A percentile compares a stretch with the other conserved stretches of the same genome.
Conservation (phyloP, 371 early-diverging fungal genomes). For the Sporodiniella umbellata region DNA sequence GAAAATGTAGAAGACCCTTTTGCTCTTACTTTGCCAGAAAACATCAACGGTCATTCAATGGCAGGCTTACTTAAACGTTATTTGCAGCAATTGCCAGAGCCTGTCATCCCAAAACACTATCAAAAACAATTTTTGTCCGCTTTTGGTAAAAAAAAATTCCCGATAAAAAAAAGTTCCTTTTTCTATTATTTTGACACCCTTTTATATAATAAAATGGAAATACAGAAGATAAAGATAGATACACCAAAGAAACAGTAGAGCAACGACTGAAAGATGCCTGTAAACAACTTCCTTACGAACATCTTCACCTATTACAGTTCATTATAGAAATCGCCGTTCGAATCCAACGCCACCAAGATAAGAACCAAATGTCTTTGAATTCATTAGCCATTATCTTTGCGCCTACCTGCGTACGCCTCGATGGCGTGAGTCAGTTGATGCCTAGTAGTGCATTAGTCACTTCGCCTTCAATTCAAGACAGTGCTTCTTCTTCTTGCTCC, state of each 20-base stretch:
- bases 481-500: slow-evolving; percentile 4
- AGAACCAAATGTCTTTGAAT: slow-evolving; percentile 32
- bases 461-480: too few species aligned
- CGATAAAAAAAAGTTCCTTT: too few species aligned
- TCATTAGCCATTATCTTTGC: slow-evolving; percentile 36
- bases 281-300: slow-evolving; percentile 16
- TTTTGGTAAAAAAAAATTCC: slow-evolving; percentile 39
- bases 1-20: slow-evolving; percentile 14
- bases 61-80: slow-evolving; percentile 57
- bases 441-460: too few species aligned
- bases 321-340: slow-evolving; percentile 13
- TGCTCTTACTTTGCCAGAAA: slow-evolving; percentile 5
- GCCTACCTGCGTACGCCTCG: slow-evolving; percentile 29
- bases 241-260: slow-evolving; percentile 9
- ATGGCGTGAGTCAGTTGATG: slow-evolving; percentile 16
- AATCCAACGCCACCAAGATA: slow-evolving; percentile 14
- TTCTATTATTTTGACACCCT: too few species aligned
- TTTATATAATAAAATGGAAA: too few species aligned
- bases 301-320: slow-evolving; percentile 23
- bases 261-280: slow-evolving; percentile 6
- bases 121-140: slow-evolving; percentile 46
- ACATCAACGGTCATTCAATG: slow-evolving; percentile 18
- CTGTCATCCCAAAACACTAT: slow-evolving; percentile 47
- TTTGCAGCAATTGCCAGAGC: slow-evolving; percentile 51
- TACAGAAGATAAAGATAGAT: slow-evolving; percentile 17